Evolutionary conservation across 331 rosid genomes (phyloP), one percentile per base, ranked within the genome.

Genomic region (Pyrus hybrid): DNA sequence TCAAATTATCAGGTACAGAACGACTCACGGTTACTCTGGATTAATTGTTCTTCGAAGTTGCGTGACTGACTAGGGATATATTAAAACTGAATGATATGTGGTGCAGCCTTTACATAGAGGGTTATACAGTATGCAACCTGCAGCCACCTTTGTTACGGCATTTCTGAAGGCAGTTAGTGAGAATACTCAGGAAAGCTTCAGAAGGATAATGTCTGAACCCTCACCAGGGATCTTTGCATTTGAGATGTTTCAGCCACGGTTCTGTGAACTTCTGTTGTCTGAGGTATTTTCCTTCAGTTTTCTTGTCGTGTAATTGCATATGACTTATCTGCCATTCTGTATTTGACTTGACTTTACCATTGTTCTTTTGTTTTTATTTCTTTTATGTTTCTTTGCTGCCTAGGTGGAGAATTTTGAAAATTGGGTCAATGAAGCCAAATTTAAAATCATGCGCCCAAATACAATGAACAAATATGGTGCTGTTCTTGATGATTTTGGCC

Each of bases 401-500:
- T 79, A 93, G 98, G 97, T 93, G 79, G 97, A 93, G 74, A 82
- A 90, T 79, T 93, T 93, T 84, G 97, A 93, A 86, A 85, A 88
- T 75, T 91, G 97, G 97, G 92, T 88, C 43, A 87, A 80, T 53
- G 92, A 85, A 75, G 79, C 89, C 80, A 89, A 91, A 75, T 83
- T 82, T 83, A 86, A 88, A 82, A 91, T 91, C 79, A 91, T 93
- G 97, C 86, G 97, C 32, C 98, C 98, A 26, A 93, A 87, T 74
- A 93, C 92, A 76, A 85, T 93, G 97, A 93, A 93, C 73, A 80
- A 79, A 73, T 91, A 83, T 80, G 98, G 98, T 56, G 98, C 87
- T 3, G 98, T 93, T 84, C 98, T 93, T 60, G 97, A 93, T 84
- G 98, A 93, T 76, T 87, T 93, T 83, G 96, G 98, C 75, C 68